phyloP scores from a whole-genome alignment of 169 alveolate species.

The Cyclospora cayetanensis region DNA sequence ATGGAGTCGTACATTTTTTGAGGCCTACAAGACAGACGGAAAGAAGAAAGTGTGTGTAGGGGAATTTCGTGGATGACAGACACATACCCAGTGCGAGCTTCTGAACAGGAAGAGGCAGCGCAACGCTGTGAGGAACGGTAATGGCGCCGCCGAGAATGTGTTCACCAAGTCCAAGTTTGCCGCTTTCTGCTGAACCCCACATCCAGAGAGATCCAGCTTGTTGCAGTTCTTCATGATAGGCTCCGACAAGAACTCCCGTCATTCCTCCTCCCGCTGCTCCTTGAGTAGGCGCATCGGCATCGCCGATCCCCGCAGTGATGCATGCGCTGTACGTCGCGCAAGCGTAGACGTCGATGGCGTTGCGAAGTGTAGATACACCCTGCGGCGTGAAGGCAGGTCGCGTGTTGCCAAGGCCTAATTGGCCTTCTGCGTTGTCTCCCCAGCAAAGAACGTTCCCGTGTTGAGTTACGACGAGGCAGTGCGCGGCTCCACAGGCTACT shows the following conservation, averaged over 20 bases:
- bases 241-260: neutral
- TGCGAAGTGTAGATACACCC: slow-evolving; percentile 80
- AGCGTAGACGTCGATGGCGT: slow-evolving; percentile 85
- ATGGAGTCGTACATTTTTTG: too few species aligned
- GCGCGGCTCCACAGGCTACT: slow-evolving; percentile 86
- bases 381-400: slow-evolving; percentile 83
- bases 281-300: slow-evolving; percentile 54
- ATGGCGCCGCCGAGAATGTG: slow-evolving; percentile 78
- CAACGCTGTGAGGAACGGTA: slow-evolving; percentile 82
- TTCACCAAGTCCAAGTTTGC: slow-evolving; percentile 89
- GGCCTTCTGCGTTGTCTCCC: slow-evolving; percentile 86
- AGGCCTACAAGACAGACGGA: too few species aligned
- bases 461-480: slow-evolving; percentile 81
- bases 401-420: slow-evolving; percentile 82
- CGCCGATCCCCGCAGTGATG: slow-evolving; percentile 73
- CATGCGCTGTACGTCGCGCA: slow-evolving; percentile 89
- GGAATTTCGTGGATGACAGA: too few species aligned
- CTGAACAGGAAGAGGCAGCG: slow-evolving; percentile 77
- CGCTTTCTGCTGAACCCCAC: slow-evolving; percentile 90
- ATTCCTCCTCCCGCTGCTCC: neutral
- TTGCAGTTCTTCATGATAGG: slow-evolving; percentile 64
- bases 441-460: slow-evolving; percentile 82
- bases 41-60: too few species aligned
- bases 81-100: slow-evolving; percentile 83
- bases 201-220: slow-evolving; percentile 85